Conservation (phyloP, 2,329 filamentous ascomycete species). For the Xylaria sp. region DNA sequence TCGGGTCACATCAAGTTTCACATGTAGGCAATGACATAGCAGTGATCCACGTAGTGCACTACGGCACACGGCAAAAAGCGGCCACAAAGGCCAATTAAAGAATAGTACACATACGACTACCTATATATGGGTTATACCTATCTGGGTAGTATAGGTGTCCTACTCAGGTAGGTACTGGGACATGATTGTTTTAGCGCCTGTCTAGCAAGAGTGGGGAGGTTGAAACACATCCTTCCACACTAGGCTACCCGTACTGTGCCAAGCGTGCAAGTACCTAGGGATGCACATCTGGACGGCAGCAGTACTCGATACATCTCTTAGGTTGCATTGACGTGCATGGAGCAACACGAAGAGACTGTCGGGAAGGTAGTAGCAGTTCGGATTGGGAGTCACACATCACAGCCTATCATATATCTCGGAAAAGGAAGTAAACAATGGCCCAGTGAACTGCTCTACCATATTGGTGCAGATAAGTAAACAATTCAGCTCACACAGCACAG, state of each 20-base stretch:
- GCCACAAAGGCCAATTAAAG: conserved; percentile 16
- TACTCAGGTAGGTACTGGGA: background rate
- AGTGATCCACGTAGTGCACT: conserved; percentile 15
- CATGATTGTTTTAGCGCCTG: background rate
- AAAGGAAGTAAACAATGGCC: conserved; percentile 1
- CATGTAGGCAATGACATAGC: conserved; percentile 20
- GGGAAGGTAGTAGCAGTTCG: conserved; percentile 21
- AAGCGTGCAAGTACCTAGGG: background rate
- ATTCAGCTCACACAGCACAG: background rate
- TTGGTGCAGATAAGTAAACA: background rate
- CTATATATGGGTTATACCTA: background rate
- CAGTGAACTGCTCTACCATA: background rate
- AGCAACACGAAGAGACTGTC: conserved; percentile 32
- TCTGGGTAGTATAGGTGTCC: no score
- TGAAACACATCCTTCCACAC: conserved; percentile 25
- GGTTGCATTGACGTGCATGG: conserved; percentile 16
- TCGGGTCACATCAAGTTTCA: conserved; percentile 25
- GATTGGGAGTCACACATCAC: conserved; percentile 11
- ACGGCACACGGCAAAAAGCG: conserved; percentile 18
- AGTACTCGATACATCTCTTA: conserved; percentile 4
- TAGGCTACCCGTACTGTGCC: conserved; percentile 9
- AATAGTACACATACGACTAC: background rate
- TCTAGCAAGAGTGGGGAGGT: conserved; percentile 1
- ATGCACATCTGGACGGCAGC: background rate
- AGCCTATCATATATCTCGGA: background rate